Percentiles rank a stretch among this genome's conserved stretches.
Conservation (phyloP, 352 stramenopile species). For the Stramenopiles sp. region DNA sequence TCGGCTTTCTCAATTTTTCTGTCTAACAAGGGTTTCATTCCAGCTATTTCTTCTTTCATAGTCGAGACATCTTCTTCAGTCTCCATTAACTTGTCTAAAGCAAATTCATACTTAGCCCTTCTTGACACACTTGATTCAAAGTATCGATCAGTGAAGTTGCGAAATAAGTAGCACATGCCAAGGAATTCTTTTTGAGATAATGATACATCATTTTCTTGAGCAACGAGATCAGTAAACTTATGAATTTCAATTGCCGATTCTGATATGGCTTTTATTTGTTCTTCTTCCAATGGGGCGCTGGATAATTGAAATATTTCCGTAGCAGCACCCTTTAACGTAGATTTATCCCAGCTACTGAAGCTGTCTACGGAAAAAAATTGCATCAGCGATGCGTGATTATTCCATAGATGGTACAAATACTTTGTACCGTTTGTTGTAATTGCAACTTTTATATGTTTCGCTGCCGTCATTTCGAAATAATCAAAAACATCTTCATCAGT, state of each 20-base stretch:
- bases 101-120: not conserved
- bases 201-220: not conserved
- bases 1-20: not conserved
- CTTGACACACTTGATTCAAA: not conserved
- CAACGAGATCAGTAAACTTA: not conserved
- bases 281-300: not conserved
- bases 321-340: not conserved
- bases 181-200: not conserved
- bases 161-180: not conserved
- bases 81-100: not conserved
- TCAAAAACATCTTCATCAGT: not conserved
- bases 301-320: not conserved
- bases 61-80: not conserved
- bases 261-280: not conserved
- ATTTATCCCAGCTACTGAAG: not conserved
- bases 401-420: not conserved
- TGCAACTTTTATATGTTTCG: not conserved
- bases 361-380: not conserved
- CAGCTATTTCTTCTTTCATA: constrained; percentile 1
- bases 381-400: not conserved
- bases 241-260: not conserved
- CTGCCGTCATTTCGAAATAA: not conserved
- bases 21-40: not conserved
- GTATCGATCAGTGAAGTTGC: not conserved
- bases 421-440: not conserved